Conservation (phyloP, 805 yeast species). For the Saccharomycopsis fodiens region DNA sequence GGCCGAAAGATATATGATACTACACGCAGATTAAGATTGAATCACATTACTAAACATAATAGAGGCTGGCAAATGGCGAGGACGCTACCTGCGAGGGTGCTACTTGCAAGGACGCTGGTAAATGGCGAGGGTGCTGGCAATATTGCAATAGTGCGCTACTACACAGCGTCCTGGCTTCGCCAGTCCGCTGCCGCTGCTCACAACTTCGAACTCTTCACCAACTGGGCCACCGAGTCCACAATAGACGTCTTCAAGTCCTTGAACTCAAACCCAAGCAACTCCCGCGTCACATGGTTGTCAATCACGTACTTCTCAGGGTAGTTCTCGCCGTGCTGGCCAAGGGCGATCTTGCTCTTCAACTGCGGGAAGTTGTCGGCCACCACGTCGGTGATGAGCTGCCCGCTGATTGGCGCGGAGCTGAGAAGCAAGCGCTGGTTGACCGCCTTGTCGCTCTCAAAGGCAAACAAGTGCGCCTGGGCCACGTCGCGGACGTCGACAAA, state of each 20-base stretch:
- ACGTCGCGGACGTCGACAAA: conserved; percentile 56
- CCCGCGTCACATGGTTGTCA: conserved; percentile 18
- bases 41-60: too few species aligned
- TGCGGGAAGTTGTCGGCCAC: conserved; percentile 35
- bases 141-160: too few species aligned
- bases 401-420: conserved; percentile 23
- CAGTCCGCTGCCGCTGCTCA: too few species aligned
- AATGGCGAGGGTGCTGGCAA: too few species aligned
- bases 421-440: conserved; percentile 30
- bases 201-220: too few species aligned
- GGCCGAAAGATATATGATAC: too few species aligned
- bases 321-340: conserved; percentile 30
- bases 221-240: too few species aligned
- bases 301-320: background rate
- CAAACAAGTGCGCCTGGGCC: conserved; percentile 47
- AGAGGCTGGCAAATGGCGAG: too few species aligned
- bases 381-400: conserved; percentile 26
- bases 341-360: conserved; percentile 39
- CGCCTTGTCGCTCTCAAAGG: conserved; percentile 35
- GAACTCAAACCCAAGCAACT: conserved; percentile 33
- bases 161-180: too few species aligned
- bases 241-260: conserved; percentile 34
- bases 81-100: too few species aligned
- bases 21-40: too few species aligned
- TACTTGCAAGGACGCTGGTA: too few species aligned